A percentile compares a stretch with the other conserved stretches of the same genome.
Conservation (phyloP, 441 rosid genomes). For the Melastoma candidum region DNA sequence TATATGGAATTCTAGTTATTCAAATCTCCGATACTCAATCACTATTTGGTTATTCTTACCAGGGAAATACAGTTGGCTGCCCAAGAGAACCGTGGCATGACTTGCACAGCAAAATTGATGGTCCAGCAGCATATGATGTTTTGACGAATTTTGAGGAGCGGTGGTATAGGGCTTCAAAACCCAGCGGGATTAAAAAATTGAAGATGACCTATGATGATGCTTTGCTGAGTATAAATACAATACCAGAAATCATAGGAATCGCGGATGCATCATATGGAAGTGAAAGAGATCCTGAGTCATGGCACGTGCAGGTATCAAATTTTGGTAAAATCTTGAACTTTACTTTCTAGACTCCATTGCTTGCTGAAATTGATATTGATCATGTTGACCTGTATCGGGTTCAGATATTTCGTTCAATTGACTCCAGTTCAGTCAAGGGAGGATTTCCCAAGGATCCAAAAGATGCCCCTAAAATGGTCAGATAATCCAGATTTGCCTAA, state of each 20-base stretch:
- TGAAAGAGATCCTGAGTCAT: slow-evolving; percentile 60
- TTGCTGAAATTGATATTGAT: not conserved
- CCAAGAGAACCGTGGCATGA: slow-evolving; percentile 99
- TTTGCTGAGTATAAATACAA: slow-evolving; percentile 66
- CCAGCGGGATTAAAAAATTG: slow-evolving; percentile 54
- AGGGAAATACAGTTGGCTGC: slow-evolving; percentile 57
- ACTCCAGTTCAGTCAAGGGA: slow-evolving; percentile 81
- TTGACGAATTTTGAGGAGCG: slow-evolving; percentile 90
- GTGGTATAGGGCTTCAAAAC: slow-evolving; percentile 80
- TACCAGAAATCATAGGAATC: slow-evolving; percentile 68
- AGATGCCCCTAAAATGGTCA: slow-evolving; percentile 67
- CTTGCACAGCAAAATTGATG: slow-evolving; percentile 80
- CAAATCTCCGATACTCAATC: slow-evolving; percentile 5
- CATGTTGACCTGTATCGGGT: not conserved
- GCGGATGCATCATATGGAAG: slow-evolving; percentile 36
- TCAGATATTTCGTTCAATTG: slow-evolving; percentile 96
- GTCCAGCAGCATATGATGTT: slow-evolving; percentile 97
- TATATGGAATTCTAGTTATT: not conserved
- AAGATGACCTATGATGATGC: slow-evolving; percentile 69
- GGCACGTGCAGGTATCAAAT: slow-evolving; percentile 88
- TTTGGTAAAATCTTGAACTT: not conserved
- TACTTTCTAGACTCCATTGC: not conserved
- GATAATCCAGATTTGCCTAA: slow-evolving; percentile 9
- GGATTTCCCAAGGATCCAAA: slow-evolving; percentile 80
- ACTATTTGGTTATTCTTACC: slow-evolving; percentile 14